Evolutionary conservation across 2,329 filamentous ascomycete species (phyloP), one percentile per base, ranked within the genome.

Genomic region (Thelonectria discophora): DNA sequence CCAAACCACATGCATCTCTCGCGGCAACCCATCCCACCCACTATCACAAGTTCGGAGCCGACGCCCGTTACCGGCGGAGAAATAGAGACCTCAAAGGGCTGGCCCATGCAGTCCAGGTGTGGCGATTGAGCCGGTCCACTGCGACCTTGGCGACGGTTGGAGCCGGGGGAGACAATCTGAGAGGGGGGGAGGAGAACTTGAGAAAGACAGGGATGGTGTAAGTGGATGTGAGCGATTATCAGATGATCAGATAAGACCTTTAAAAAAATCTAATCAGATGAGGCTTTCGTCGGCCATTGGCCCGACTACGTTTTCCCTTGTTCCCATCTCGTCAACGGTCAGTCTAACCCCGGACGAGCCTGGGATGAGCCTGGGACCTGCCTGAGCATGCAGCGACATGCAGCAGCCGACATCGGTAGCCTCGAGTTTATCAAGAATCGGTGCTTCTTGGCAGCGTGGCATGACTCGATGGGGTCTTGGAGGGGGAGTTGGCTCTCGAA

Each of bases 221-320:
- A 55, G 42, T 66, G 56, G 55, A 55, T 52, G 15, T 64, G 62
- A 59, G 56, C 20, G 50, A 64, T 66, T 66, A 68, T 67, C 62
- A 64, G 66, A 68, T 67, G 60, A 65, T 67, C 66, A 65, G 66
- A 68, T 68, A 67, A 68, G 64, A 68, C 60, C n/a, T 17, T 10
- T 9, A 34, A 27, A 34, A 27, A 52, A 43, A 69, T 69, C 69
- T 72, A 67, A 74, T 74, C 66, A 73, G 72, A 74, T 74, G 63
- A 51, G 37, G 17, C 18, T 30, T 32, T 15, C 13, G 1, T 2
- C 21, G 18, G 20, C 60, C 39, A 73, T 73, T 73, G 70, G 69
- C 27, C 47, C 21, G 27, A 15, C 17, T 27, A 37, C 34, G 13
- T 18, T 10, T 18, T 21, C 10, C 45, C 57, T 52, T 55, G 27